These are phyloP conservation scores for Schwanniomyces polymorphus DNA, from an alignment of 805 yeast species.

Conservation along the genomic window DNA sequence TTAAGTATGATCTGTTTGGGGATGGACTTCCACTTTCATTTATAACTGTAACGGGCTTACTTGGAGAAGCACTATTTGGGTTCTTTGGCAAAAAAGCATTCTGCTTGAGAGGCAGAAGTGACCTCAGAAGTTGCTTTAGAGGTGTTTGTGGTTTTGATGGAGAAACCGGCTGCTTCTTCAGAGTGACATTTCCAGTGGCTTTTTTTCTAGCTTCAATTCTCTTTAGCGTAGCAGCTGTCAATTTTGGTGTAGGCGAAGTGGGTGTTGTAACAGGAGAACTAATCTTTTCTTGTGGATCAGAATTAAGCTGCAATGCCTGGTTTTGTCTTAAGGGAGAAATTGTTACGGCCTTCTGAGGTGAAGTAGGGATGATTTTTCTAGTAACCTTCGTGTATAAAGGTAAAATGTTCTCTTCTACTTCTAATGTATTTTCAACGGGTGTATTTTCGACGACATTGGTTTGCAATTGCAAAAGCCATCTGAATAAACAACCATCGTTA, in stretches of 20 bases:
- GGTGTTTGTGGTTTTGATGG: conserved; percentile 6
- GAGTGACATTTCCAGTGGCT: neutral
- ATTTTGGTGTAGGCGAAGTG: conserved; percentile 19
- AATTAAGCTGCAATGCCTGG: neutral
- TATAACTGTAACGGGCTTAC: neutral
- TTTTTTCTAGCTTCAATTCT: conserved; percentile 29
- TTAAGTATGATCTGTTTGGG: neutral
- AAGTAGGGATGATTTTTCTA: conserved; percentile 28
- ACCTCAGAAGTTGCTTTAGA: neutral
- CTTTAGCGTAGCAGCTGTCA: conserved; percentile 32
- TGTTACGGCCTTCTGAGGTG: conserved; percentile 6
- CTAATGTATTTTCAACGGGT: neutral
- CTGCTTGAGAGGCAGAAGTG: neutral
- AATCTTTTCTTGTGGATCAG: neutral
- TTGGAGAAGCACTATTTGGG: neutral
- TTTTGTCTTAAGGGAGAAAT: neutral
- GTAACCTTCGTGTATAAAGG: conserved; percentile 29
- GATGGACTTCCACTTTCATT: neutral
- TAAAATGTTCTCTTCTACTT: neutral
- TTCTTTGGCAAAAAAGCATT: neutral
- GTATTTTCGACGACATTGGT: neutral
- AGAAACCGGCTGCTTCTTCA: neutral
- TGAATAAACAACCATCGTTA: conserved; percentile 54
- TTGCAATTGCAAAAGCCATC: conserved; percentile 35
- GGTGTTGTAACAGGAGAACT: conserved; percentile 6